These are phyloP conservation scores for Entomortierella beljakovae DNA, from an alignment of 192 early-diverging fungal genomes.

Conservation along the genomic window DNA sequence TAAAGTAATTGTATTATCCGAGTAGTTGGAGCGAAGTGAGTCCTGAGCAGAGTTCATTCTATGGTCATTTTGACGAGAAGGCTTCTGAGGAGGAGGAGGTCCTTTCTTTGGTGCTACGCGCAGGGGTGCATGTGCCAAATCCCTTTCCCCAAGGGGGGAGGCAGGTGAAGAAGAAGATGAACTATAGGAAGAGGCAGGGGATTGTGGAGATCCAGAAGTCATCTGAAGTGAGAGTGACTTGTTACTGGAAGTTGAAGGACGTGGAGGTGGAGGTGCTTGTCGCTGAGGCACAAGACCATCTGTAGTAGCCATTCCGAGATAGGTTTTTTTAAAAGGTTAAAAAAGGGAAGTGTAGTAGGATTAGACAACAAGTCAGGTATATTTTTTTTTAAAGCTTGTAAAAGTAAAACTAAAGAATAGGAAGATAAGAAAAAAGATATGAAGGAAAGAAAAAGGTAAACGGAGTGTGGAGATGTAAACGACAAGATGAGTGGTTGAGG, in stretches of 20 bases:
- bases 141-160: conserved; percentile 14
- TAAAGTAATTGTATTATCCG: conserved; percentile 29
- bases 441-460: neutral
- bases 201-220: conserved; percentile 28
- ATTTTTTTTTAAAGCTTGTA: neutral
- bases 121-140: conserved; percentile 1
- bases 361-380: neutral
- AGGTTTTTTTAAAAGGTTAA: too few relatives aligned
- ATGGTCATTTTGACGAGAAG: conserved; percentile 35
- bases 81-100: conserved; percentile 49
- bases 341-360: neutral
- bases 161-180: conserved; percentile 23
- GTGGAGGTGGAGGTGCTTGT: conserved; percentile 53
- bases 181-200: conserved; percentile 14
- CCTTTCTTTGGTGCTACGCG: conserved; percentile 46
- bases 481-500: neutral
- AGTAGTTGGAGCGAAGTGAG: conserved; percentile 28
- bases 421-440: neutral
- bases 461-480: neutral
- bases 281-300: conserved; percentile 52
- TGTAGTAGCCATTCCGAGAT: conserved; percentile 18
- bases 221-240: conserved; percentile 39
- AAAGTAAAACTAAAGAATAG: neutral
- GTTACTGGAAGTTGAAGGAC: conserved; percentile 28
- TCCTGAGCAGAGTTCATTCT: conserved; percentile 31